Base-by-base conservation (phyloP, 441 rosid genomes). In the Raphanus hybrid region DNA sequence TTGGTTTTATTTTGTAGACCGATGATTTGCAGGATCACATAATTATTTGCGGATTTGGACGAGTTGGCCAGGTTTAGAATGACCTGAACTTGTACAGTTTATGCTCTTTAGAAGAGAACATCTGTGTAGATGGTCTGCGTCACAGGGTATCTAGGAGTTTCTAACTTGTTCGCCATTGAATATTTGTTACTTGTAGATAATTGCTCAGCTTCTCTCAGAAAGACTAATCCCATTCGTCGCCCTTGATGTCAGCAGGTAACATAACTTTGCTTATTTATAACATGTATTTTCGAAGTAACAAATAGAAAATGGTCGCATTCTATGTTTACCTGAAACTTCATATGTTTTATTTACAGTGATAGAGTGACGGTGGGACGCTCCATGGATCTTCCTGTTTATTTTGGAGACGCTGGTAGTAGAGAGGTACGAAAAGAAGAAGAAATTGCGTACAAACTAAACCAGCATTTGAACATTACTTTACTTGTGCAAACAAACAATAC, bases 171-270 rank as follows among this genome's bases (percentile, higher is more conserved):
- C 8, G 6, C 63, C 41, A 41, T 34, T 8, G 20, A 34, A 6
- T 35, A 29, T 29, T 75, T 68, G 70, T 43, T 61, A 63, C 77
- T 83, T 66, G 64, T 88, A 96, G 98, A 96, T 96, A 70, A 91
- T 96, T 71, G 98, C 99, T 59, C 99, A 96, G 88, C 99, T 96
- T 85, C 97, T 96, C 78, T 93, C 99, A 61, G 98, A 96, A 82
- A 85, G 98, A 68, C 85, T 96, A 65, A 96, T 96, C 84, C 99
- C 99, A 67, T 96, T 96, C 68, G 99, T 96, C 75, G 97, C 97
- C 64, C 97, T 96, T 70, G 99, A 96, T 65, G 95, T 96, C 75
- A 87, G 91, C 79, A 96, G 98, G 99, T 95, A 89, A 84, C 70
- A 61, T 23, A 60, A 71, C 54, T 6, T 52, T 2, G n/a, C 10